Conservation (phyloP, 2,329 filamentous ascomycete species). For the Cordyceps tenuipes region DNA sequence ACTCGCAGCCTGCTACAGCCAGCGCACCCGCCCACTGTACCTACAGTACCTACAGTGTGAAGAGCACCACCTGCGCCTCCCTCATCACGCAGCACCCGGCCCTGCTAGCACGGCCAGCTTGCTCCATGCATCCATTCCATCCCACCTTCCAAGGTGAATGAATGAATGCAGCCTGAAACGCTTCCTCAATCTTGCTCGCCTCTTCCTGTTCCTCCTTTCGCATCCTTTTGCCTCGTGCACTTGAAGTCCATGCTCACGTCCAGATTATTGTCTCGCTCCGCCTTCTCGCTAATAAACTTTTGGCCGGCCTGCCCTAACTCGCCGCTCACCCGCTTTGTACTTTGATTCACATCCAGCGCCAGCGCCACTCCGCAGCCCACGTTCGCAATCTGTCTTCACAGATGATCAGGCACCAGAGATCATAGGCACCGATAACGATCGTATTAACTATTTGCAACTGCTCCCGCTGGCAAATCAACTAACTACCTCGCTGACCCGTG, state of each 20-base stretch:
- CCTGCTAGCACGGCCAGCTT: neutral
- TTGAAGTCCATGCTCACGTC: neutral
- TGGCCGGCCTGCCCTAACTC: neutral
- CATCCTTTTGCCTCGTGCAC: neutral
- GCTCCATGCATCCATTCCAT: slow-evolving; percentile 1
- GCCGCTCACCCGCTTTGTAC: neutral
- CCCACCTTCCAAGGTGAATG: slow-evolving; percentile 8
- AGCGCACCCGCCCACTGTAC: neutral
- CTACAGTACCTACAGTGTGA: slow-evolving; percentile 10
- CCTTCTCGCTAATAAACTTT: neutral
- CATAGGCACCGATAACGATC: neutral
- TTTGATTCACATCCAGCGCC: neutral
- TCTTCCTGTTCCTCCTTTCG: neutral
- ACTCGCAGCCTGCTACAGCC: neutral
- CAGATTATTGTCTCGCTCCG: neutral
- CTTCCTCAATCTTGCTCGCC: neutral
- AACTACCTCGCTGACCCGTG: neutral
- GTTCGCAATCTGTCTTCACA: neutral
- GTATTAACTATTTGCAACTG: neutral
- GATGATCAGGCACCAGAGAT: neutral
- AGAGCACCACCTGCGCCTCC: neutral
- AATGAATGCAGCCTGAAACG: slow-evolving; percentile 5
- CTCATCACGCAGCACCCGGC: neutral
- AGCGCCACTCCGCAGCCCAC: slow-evolving; percentile 1
- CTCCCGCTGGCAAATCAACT: neutral